phyloP scores from a whole-genome alignment of 2,329 filamentous ascomycete species.

The Penicillium sp. region DNA sequence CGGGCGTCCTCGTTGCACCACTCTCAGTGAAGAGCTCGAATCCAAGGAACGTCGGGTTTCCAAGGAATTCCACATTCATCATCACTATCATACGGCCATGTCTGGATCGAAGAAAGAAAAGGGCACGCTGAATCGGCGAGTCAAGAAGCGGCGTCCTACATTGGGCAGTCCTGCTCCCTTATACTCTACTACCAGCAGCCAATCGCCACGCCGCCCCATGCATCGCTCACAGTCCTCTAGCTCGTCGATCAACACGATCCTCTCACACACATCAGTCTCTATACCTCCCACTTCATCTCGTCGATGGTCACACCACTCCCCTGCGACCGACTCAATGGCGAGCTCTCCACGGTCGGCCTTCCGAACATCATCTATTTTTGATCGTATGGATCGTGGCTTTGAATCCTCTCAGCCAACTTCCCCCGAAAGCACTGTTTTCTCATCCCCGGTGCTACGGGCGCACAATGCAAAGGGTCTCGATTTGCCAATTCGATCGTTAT shows the following conservation, averaged over 20 bases:
- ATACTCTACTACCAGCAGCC: conserved; percentile 26
- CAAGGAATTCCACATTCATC: conserved; percentile 83
- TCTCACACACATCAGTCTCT: conserved; percentile 58
- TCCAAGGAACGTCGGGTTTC: conserved; percentile 47
- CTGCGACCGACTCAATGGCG: conserved; percentile 58
- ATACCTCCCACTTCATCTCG: conserved; percentile 44
- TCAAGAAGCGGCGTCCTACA: conserved; percentile 66
- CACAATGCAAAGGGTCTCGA: conserved; percentile 57
- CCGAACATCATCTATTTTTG: conserved; percentile 70
- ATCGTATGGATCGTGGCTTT: conserved; percentile 57
- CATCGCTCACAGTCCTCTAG: conserved; percentile 36
- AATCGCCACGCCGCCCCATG: conserved; percentile 25
- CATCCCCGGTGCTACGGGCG: conserved; percentile 58
- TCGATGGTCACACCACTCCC: conserved; percentile 36
- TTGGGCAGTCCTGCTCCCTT: conserved; percentile 49
- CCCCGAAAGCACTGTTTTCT: conserved; percentile 65
- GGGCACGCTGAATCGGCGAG: conserved; percentile 46
- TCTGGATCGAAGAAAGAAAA: conserved; percentile 50
- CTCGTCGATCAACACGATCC: conserved; percentile 52
- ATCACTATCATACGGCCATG: conserved; percentile 78
- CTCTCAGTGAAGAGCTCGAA: conserved; percentile 67
- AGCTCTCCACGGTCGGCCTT: conserved; percentile 74
- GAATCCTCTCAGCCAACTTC: conserved; percentile 73
- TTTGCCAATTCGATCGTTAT: conserved; percentile 43
- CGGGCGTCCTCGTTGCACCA: conserved; percentile 41